These are phyloP conservation scores for Amphichorda felina DNA, from an alignment of 2,329 filamentous ascomycete species.

Conservation along the genomic window DNA sequence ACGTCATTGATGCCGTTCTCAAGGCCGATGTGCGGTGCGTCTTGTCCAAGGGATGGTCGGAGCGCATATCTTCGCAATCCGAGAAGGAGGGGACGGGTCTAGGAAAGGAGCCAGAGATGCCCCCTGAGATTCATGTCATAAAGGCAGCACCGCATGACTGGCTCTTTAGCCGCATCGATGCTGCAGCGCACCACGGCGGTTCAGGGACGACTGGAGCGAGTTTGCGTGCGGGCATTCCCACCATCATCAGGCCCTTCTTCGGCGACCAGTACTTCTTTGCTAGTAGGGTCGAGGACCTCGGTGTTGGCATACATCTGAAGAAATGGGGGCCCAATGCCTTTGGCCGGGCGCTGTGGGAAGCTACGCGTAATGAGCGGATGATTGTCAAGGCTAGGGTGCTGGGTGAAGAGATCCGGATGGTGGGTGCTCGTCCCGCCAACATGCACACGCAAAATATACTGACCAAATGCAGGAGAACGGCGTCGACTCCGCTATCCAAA, in stretches of 20 bases:
- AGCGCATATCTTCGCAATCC: constrained; percentile 47
- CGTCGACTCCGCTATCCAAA: constrained; percentile 81
- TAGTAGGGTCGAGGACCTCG: constrained; percentile 77
- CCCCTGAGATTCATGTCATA: constrained; percentile 76
- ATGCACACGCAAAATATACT: neutral
- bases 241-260: constrained; percentile 93
- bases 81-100: constrained; percentile 19
- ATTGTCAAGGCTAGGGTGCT: constrained; percentile 72
- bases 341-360: constrained; percentile 80
- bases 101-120: constrained; percentile 52
- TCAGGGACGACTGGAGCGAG: constrained; percentile 92
- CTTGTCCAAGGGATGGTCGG: constrained; percentile 93
- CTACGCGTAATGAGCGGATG: constrained; percentile 83
- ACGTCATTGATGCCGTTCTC: constrained; percentile 82
- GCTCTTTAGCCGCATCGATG: constrained; percentile 90
- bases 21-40: constrained; percentile 93
- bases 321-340: constrained; percentile 83
- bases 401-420: constrained; percentile 78
- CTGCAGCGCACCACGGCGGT: constrained; percentile 87
- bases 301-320: constrained; percentile 81
- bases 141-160: constrained; percentile 91
- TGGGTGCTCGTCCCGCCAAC: constrained; percentile 30
- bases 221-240: constrained; percentile 80
- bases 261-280: constrained; percentile 98
- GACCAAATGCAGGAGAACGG: constrained; percentile 59